Conservation (phyloP, 768 basidiomycete species). For the Crassisporium funariophilum region DNA sequence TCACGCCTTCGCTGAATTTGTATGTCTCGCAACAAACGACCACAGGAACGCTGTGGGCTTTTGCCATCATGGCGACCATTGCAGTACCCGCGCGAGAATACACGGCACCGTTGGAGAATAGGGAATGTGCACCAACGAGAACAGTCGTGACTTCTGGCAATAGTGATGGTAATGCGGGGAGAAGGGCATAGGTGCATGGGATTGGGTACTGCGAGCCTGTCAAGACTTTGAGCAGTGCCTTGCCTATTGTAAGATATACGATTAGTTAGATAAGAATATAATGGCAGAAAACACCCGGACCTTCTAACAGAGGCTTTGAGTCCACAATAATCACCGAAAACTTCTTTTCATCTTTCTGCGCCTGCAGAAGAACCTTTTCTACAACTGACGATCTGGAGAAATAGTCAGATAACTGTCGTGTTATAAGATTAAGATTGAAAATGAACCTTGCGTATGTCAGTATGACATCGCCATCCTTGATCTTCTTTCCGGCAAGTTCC, state of each 20-base stretch:
- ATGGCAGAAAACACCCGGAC: slow-evolving; percentile 33
- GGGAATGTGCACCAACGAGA: slow-evolving; percentile 90
- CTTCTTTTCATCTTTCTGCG: slow-evolving; percentile 68
- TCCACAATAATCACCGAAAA: slow-evolving; percentile 95
- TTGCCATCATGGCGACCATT: slow-evolving; percentile 95
- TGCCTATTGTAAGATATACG: slow-evolving; percentile 56
- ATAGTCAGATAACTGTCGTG: not conserved
- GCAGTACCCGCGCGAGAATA: slow-evolving; percentile 95
- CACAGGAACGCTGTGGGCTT: slow-evolving; percentile 85
- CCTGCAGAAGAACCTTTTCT: slow-evolving; percentile 82
- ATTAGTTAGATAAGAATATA: slow-evolving; percentile 2
- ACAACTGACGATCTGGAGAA: slow-evolving; percentile 84
- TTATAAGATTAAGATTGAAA: slow-evolving; percentile 11
- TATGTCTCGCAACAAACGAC: slow-evolving; percentile 98
- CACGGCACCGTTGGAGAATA: slow-evolving; percentile 93
- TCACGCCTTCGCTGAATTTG: slow-evolving; percentile 93
- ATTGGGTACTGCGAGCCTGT: slow-evolving; percentile 61
- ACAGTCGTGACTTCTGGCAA: slow-evolving; percentile 84
- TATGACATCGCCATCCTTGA: slow-evolving; percentile 91
- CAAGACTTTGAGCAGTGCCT: slow-evolving; percentile 71
- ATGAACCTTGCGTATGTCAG: slow-evolving; percentile 94
- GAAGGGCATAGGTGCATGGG: slow-evolving; percentile 88
- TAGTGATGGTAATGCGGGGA: slow-evolving; percentile 80
- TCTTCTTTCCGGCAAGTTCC: slow-evolving; percentile 86
- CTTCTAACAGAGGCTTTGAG: slow-evolving; percentile 93